A percentile compares a stretch with the other conserved stretches of the same genome.
Evolutionary conservation across 208 protist species (phyloP).

Genomic region (Porcisia hertigi): DNA sequence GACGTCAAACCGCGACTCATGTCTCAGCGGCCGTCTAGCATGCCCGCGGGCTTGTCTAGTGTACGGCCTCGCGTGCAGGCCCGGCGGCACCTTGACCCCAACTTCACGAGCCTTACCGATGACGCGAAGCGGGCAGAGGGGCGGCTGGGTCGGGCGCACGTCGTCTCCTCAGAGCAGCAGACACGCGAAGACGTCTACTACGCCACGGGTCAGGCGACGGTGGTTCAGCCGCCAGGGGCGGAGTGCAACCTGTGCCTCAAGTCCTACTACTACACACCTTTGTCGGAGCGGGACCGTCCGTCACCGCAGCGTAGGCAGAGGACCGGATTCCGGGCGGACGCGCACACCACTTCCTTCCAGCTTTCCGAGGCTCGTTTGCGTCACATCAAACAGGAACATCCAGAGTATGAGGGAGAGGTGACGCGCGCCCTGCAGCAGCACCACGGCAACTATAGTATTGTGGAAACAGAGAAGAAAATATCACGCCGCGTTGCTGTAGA

Average conservation of each 20-base stretch:
- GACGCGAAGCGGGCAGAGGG: constrained; percentile 69
- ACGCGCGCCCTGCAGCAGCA: constrained; percentile 33
- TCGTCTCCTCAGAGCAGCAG: constrained; percentile 27
- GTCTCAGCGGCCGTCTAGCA: constrained; percentile 17
- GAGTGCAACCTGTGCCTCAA: constrained; percentile 49
- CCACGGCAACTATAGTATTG: constrained; percentile 48
- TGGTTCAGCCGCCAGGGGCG: constrained; percentile 27
- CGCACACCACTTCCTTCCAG: constrained; percentile 45
- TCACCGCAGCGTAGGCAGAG: constrained; percentile 11
- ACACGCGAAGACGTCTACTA: constrained; percentile 38
- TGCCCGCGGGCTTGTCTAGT: constrained; percentile 4
- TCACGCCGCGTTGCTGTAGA: constrained; percentile 42
- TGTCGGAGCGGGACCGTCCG: constrained; percentile 21
- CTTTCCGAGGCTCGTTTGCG: constrained; percentile 60
- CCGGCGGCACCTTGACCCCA: constrained; percentile 61
- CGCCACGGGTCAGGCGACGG: constrained; percentile 13
- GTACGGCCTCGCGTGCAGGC: constrained; percentile 1
- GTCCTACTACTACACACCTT: constrained; percentile 56
- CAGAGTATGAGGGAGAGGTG: constrained; percentile 32
- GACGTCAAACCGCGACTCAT: neutral
- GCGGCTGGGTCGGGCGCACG: constrained; percentile 50
- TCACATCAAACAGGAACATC: constrained; percentile 40
- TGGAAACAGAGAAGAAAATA: constrained; percentile 51
- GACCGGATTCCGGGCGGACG: constrained; percentile 5
- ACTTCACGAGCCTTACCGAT: constrained; percentile 62